These are phyloP conservation scores for Cercospora sp. DNA, from an alignment of 2,329 filamentous ascomycete genomes.

Conservation along the genomic window DNA sequence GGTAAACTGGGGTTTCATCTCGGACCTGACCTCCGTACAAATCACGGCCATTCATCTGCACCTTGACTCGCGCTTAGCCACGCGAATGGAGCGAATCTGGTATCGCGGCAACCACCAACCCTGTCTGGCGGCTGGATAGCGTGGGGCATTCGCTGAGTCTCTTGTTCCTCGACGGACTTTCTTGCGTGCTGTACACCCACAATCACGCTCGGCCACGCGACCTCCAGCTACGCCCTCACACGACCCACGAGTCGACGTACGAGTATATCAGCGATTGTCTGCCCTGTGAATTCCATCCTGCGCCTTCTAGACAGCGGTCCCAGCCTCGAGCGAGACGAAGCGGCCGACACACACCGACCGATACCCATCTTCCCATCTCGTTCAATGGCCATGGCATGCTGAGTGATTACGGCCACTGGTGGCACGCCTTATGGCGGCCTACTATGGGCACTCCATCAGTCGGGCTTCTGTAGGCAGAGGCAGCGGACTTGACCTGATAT, in stretches of 20 bases:
- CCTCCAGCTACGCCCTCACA: slow-evolving; percentile 16
- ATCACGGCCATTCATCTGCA: neutral
- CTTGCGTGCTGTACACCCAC: slow-evolving; percentile 10
- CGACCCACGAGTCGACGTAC: slow-evolving; percentile 13
- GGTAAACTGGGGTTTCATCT: neutral
- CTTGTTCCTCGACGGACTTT: slow-evolving; percentile 16
- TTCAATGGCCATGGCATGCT: slow-evolving; percentile 33
- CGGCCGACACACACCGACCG: slow-evolving; percentile 8
- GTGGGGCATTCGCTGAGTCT: slow-evolving; percentile 17
- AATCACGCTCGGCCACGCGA: slow-evolving; percentile 6
- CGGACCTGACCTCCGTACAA: slow-evolving; percentile 11
- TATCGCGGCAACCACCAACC: slow-evolving; percentile 17
- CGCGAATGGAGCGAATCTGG: slow-evolving; percentile 4
- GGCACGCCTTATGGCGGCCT: slow-evolving; percentile 40
- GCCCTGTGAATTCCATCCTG: slow-evolving; percentile 6
- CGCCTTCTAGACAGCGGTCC: slow-evolving; percentile 11
- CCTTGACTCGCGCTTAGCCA: slow-evolving; percentile 2
- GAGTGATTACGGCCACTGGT: slow-evolving; percentile 33
- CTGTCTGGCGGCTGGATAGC: slow-evolving; percentile 14
- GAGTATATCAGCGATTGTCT: neutral
- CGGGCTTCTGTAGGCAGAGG: slow-evolving; percentile 28
- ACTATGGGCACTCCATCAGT: slow-evolving; percentile 25
- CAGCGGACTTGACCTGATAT: slow-evolving; percentile 28
- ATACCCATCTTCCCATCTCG: neutral
- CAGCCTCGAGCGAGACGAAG: slow-evolving; percentile 14